These are phyloP conservation scores for Scheffersomyces stambukii DNA, from an alignment of 1,139 yeast genomes.

Conservation along the genomic window DNA sequence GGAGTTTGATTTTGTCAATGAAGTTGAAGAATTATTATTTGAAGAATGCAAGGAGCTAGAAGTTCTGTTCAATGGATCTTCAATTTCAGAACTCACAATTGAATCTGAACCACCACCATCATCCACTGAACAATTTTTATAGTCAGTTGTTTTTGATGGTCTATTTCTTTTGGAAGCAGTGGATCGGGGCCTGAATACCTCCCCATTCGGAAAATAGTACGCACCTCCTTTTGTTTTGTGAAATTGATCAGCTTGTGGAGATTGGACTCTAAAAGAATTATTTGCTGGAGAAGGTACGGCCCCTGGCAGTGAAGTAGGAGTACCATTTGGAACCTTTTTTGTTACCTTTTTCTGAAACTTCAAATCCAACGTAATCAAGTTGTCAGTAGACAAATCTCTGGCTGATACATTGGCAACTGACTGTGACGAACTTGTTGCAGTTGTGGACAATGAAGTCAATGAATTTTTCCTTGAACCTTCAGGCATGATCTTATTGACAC, in stretches of 20 bases:
- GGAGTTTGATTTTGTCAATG: constrained; percentile 16
- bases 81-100: no score
- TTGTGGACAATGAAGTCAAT: constrained; percentile 27
- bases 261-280: no score
- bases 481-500: constrained; percentile 1
- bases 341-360: constrained; percentile 32
- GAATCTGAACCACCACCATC: no score
- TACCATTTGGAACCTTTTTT: constrained; percentile 17
- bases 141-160: no score
- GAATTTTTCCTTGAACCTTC: constrained; percentile 27
- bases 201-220: constrained; percentile 54
- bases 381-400: constrained; percentile 38
- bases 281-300: constrained; percentile 1
- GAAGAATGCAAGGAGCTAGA: not conserved
- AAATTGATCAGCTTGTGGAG: constrained; percentile 1
- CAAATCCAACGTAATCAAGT: constrained; percentile 33
- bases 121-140: no score
- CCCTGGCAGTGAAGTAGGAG: constrained; percentile 6
- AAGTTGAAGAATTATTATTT: constrained; percentile 1
- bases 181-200: constrained; percentile 46
- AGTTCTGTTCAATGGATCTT: no score
- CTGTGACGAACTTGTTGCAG: constrained; percentile 11
- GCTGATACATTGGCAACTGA: constrained; percentile 2
- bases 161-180: constrained; percentile 35
- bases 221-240: constrained; percentile 8